phyloP scores from a whole-genome alignment of 1,284 basidiomycete genomes.

The Cutaneotrichosporon dermatis region DNA sequence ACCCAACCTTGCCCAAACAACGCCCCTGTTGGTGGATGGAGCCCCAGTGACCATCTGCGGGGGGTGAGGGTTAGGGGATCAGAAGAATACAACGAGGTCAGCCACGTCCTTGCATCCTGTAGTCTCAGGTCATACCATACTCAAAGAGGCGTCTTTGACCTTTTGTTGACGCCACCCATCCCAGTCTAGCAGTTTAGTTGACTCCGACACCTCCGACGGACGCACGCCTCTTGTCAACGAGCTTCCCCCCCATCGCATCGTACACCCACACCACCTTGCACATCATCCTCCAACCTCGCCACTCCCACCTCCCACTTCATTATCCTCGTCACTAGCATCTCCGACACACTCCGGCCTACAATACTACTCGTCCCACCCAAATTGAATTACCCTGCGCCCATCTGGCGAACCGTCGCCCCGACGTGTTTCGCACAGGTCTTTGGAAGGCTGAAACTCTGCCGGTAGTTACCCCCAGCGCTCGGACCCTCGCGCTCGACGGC shows the following conservation, averaged over 20 bases:
- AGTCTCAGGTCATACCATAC: neutral
- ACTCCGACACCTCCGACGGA: too few relatives aligned
- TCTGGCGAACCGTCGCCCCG: neutral
- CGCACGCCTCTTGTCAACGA: too few relatives aligned
- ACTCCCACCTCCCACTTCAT: too few relatives aligned
- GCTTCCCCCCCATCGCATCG: too few relatives aligned
- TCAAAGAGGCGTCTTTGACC: neutral
- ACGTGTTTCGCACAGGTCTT: neutral
- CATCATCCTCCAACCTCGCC: too few relatives aligned
- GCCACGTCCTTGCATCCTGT: neutral
- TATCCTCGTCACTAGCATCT: too few relatives aligned
- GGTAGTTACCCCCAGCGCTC: conserved; percentile 1
- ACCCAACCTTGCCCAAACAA: too few relatives aligned
- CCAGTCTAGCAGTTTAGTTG: neutral
- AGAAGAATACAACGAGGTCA: neutral
- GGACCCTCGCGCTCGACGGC: neutral
- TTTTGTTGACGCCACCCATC: conserved; percentile 1
- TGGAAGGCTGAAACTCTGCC: conserved; percentile 2
- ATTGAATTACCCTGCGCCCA: neutral
- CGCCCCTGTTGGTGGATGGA: too few relatives aligned
- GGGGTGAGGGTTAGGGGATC: too few relatives aligned
- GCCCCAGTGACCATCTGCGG: too few relatives aligned
- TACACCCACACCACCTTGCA: too few relatives aligned
- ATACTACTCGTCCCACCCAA: neutral
- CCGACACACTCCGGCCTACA: too few relatives aligned